A percentile compares a stretch with the other conserved stretches of the same genome.
Evolutionary conservation across 2,329 filamentous ascomycete genomes (phyloP).

Genomic region (Aspergillus sp.): DNA sequence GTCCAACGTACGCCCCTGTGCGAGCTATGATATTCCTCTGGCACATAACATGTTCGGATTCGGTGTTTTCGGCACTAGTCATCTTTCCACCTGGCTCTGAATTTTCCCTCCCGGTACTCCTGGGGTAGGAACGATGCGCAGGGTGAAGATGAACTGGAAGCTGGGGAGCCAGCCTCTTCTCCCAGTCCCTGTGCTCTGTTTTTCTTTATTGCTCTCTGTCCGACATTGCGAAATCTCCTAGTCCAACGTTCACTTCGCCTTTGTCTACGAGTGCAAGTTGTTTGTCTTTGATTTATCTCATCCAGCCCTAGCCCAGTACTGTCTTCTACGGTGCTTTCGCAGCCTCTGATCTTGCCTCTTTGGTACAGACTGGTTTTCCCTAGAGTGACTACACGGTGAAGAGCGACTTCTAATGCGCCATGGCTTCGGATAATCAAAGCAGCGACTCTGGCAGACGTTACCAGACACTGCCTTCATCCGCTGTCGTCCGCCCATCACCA

Average conservation of each 20-base stretch:
- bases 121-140: not conserved
- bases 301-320: not conserved
- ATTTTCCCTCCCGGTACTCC: not conserved
- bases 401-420: not conserved
- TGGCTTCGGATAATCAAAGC: conserved; percentile 6
- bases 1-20: not conserved
- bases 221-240: conserved; percentile 14
- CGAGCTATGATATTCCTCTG: not conserved
- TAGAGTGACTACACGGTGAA: not conserved
- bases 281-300: not conserved
- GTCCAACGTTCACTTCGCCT: not conserved
- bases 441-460: conserved; percentile 8
- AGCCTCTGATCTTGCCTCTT: not conserved
- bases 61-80: not conserved
- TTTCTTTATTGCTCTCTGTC: conserved; percentile 11
- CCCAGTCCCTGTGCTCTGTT: not conserved
- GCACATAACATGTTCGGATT: not conserved
- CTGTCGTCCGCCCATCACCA: conserved; percentile 17
- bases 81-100: not conserved
- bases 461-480: conserved; percentile 20
- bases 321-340: not conserved
- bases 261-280: not conserved
- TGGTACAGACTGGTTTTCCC: not conserved
- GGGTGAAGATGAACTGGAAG: not conserved
- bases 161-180: not conserved